Evolutionary conservation across 805 yeast genomes (phyloP).

Genomic region (Tetrapisispora taiwanensis): DNA sequence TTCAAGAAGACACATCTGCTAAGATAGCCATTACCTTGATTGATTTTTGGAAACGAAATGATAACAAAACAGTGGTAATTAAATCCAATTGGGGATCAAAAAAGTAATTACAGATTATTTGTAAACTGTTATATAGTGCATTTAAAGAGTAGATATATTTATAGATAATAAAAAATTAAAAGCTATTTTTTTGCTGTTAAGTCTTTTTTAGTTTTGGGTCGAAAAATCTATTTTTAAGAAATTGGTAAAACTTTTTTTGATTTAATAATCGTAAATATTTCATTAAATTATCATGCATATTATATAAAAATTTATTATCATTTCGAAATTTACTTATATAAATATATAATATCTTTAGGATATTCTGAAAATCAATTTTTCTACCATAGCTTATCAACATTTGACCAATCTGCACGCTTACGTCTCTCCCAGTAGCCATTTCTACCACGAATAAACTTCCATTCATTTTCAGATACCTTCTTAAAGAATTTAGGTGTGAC

Average conservation of each 20-base stretch:
- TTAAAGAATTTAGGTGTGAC: constrained; percentile 53
- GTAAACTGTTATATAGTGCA: background rate
- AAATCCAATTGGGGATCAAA: constrained; percentile 33
- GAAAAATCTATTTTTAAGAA: too few species aligned
- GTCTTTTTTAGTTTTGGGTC: too few species aligned
- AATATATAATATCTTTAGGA: too few species aligned
- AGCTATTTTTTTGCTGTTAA: too few species aligned
- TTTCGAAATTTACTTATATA: too few species aligned
- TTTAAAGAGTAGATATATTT: background rate
- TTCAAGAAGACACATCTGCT: constrained; percentile 84
- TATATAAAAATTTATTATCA: too few species aligned
- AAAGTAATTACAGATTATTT: background rate
- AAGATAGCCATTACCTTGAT: constrained; percentile 49
- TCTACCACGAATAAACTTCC: constrained; percentile 49
- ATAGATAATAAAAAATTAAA: too few species aligned
- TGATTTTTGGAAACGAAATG: constrained; percentile 39
- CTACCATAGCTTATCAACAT: constrained; percentile 47
- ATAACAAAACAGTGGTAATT: constrained; percentile 26
- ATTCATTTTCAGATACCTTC: constrained; percentile 34
- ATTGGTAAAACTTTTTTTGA: too few species aligned
- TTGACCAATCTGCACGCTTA: constrained; percentile 50
- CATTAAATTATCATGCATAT: too few species aligned
- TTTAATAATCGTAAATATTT: too few species aligned
- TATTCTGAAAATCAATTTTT: too few species aligned
- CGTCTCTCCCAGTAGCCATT: constrained; percentile 75